These are phyloP conservation scores for Musa itinerans DNA, from an alignment of 176 grass and related monocot species.

Conservation along the genomic window DNA sequence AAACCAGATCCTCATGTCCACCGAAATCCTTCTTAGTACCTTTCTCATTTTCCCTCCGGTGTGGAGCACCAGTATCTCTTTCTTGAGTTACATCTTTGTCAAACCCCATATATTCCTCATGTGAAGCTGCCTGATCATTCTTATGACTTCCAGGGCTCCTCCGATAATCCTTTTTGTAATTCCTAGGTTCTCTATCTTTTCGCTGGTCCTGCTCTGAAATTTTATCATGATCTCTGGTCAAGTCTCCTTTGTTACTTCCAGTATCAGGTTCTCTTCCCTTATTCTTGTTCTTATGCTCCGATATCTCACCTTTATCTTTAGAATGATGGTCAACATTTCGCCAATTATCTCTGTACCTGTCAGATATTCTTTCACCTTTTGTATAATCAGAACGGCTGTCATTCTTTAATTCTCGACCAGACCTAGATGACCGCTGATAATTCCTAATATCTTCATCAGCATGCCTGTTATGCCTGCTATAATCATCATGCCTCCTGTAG, in stretches of 20 bases:
- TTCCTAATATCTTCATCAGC: slow-evolving; percentile 47
- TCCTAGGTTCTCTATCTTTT: slow-evolving; percentile 18
- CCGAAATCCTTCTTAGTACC: slow-evolving; percentile 40
- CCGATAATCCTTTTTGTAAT: slow-evolving; percentile 13
- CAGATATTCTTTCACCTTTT: slow-evolving; percentile 30
- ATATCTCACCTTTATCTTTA: slow-evolving; percentile 28
- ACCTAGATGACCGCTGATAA: slow-evolving; percentile 40
- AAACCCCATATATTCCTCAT: background rate
- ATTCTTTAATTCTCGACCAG: slow-evolving; percentile 39
- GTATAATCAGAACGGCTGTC: slow-evolving; percentile 34
- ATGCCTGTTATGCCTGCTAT: slow-evolving; percentile 43
- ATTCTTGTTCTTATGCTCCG: slow-evolving; percentile 37
- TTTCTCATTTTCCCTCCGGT: slow-evolving; percentile 9
- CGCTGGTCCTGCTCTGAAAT: slow-evolving; percentile 13
- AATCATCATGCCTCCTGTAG: slow-evolving; percentile 55
- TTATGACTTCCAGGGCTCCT: slow-evolving; percentile 12
- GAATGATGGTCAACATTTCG: no score
- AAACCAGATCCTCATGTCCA: slow-evolving; percentile 28
- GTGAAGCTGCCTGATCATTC: background rate
- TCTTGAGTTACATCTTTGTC: background rate
- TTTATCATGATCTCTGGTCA: slow-evolving; percentile 18
- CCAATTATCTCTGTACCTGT: slow-evolving; percentile 33
- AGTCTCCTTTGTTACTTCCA: slow-evolving; percentile 29
- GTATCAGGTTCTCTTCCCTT: slow-evolving; percentile 42
- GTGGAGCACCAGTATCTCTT: background rate